A percentile compares a stretch with the other conserved stretches of the same genome.
phyloP scores from a whole-genome alignment of 2,329 filamentous ascomycete species.

The Cordyceps cateniannulata region DNA sequence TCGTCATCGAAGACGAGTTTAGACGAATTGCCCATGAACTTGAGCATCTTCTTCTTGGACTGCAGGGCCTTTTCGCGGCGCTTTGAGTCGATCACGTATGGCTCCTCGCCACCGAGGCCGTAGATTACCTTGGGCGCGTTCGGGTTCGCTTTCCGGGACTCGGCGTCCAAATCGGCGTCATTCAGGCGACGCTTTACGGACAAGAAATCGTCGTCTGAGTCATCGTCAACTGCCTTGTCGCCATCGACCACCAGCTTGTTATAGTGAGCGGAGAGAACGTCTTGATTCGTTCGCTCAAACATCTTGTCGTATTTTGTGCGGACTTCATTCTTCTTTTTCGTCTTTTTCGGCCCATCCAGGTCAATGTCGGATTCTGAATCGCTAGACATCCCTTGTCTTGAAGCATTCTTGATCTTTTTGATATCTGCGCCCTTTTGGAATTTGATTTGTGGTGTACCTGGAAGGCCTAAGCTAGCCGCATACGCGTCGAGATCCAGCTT shows the following conservation, averaged over 20 bases:
- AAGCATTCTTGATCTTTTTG: conserved; percentile 81
- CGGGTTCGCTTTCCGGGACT: conserved; percentile 37
- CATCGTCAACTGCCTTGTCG: conserved; percentile 42
- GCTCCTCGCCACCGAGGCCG: conserved; percentile 62
- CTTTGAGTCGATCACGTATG: conserved; percentile 85
- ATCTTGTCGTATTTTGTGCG: conserved; percentile 96
- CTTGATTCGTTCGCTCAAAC: conserved; percentile 96
- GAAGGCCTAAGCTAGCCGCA: conserved; percentile 77
- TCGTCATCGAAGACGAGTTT: conserved; percentile 92
- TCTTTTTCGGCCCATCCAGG: conserved; percentile 36
- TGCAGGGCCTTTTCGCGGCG: conserved; percentile 91
- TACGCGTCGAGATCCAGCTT: conserved; percentile 80
- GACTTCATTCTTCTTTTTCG: conserved; percentile 52
- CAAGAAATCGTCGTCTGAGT: conserved; percentile 75
- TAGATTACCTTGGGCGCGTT: conserved; percentile 53
- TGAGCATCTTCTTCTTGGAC: conserved; percentile 89
- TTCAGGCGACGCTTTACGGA: conserved; percentile 82
- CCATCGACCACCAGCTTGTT: conserved; percentile 66
- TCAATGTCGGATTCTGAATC: conserved; percentile 53
- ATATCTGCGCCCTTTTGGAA: conserved; percentile 86
- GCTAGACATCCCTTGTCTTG: conserved; percentile 59
- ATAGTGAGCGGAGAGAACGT: conserved; percentile 91
- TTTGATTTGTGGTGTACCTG: conserved; percentile 87
- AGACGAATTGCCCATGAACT: conserved; percentile 78
- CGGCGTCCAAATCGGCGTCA: conserved; percentile 56